phyloP scores from a whole-genome alignment of 805 yeast genomes.

The Yarrowia divulgata region DNA sequence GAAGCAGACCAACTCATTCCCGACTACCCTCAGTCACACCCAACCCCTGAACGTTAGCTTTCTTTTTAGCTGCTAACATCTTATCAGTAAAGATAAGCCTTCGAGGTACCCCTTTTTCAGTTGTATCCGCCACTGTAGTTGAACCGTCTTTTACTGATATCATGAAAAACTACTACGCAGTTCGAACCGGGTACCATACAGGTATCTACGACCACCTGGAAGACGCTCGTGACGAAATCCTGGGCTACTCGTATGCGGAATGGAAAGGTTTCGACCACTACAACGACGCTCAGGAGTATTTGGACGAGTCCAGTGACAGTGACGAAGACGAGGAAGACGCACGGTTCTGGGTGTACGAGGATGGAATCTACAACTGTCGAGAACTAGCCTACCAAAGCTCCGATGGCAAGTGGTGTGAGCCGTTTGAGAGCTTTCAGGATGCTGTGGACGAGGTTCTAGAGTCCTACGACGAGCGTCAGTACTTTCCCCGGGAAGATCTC shows the following conservation, averaged over 20 bases:
- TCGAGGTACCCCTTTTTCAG: no score
- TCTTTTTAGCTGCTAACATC: no score
- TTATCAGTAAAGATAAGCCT: no score
- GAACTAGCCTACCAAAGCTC: background rate
- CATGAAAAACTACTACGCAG: conserved; percentile 5
- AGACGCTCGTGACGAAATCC: background rate
- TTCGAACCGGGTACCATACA: background rate
- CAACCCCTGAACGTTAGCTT: no score
- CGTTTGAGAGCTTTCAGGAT: background rate
- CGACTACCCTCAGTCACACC: no score
- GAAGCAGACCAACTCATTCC: no score
- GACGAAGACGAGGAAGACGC: background rate
- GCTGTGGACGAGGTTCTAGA: background rate
- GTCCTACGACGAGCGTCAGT: background rate
- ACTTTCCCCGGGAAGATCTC: background rate
- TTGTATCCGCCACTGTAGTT: no score
- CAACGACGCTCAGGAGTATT: background rate
- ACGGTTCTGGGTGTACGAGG: background rate
- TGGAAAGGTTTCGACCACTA: background rate
- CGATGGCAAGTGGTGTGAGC: background rate
- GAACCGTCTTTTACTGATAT: no score
- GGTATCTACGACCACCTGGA: background rate
- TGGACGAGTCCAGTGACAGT: background rate
- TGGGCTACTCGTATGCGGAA: background rate
- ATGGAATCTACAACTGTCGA: background rate